Conservation (phyloP, 1,284 basidiomycete species). For the Meira nashicola region DNA sequence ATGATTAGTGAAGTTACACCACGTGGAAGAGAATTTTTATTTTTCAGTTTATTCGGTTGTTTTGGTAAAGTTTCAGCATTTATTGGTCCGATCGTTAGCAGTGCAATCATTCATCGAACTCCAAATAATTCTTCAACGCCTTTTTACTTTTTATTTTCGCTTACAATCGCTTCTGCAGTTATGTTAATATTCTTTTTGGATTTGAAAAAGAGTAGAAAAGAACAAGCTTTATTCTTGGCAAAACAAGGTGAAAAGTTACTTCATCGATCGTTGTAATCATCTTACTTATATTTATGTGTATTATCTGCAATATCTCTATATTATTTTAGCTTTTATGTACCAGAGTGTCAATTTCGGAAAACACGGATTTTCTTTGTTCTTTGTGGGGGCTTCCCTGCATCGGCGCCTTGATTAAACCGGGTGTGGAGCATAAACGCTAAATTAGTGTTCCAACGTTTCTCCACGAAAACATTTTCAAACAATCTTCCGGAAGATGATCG, state of each 20-base stretch:
- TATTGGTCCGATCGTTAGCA: constrained; percentile 70
- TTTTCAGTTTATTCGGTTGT: constrained; percentile 72
- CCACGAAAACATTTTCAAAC: too few relatives aligned
- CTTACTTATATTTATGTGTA: too few relatives aligned
- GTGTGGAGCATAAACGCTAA: too few relatives aligned
- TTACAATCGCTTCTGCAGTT: constrained; percentile 62
- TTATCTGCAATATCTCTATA: too few relatives aligned
- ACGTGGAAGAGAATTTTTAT: constrained; percentile 60
- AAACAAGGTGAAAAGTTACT: constrained; percentile 1
- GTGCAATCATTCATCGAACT: constrained; percentile 9
- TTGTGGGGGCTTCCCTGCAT: too few relatives aligned
- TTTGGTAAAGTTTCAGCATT: constrained; percentile 58
- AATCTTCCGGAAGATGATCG: too few relatives aligned
- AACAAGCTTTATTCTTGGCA: constrained; percentile 56
- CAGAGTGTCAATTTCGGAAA: too few relatives aligned
- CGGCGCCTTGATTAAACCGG: too few relatives aligned
- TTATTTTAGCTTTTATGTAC: too few relatives aligned
- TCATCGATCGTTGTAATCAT: too few relatives aligned
- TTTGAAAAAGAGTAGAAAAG: constrained; percentile 60
- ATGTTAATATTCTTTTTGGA: constrained; percentile 71
- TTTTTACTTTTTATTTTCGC: constrained; percentile 73
- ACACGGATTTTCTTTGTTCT: too few relatives aligned
- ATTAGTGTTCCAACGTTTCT: too few relatives aligned
- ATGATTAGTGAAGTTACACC: constrained; percentile 80
- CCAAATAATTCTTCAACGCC: constrained; percentile 68